A percentile compares a stretch with the other conserved stretches of the same genome.
These are phyloP conservation scores for Stenocarpella maydis DNA, from an alignment of 2,329 filamentous ascomycete genomes.

Conservation along the genomic window DNA sequence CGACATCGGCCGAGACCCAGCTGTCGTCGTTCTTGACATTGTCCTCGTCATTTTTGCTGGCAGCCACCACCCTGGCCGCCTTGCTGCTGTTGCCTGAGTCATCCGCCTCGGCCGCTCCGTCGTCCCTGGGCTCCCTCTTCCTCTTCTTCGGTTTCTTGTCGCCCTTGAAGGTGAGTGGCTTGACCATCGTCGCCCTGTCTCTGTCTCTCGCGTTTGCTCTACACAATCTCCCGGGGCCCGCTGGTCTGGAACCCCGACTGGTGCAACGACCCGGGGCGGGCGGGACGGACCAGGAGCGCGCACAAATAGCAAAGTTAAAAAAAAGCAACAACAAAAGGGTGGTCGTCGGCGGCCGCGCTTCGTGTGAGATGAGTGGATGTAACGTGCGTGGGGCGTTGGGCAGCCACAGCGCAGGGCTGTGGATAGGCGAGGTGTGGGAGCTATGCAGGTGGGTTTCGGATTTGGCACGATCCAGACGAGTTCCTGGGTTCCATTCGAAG, in stretches of 20 bases:
- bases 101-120: slow-evolving; percentile 40
- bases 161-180: slow-evolving; percentile 93
- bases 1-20: slow-evolving; percentile 86
- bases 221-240: slow-evolving; percentile 8
- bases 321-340: background rate
- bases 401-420: slow-evolving; percentile 24
- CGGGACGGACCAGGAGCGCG: slow-evolving; percentile 11
- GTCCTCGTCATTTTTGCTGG: slow-evolving; percentile 44
- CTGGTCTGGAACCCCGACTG: background rate
- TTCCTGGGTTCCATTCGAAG: slow-evolving; percentile 13
- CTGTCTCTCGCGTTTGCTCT: background rate
- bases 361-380: slow-evolving; percentile 27
- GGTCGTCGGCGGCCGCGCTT: slow-evolving; percentile 8
- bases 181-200: slow-evolving; percentile 70
- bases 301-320: background rate
- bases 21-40: slow-evolving; percentile 74
- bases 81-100: slow-evolving; percentile 68
- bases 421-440: slow-evolving; percentile 28
- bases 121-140: slow-evolving; percentile 33
- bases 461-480: slow-evolving; percentile 20
- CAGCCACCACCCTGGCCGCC: slow-evolving; percentile 43
- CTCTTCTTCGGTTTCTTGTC: slow-evolving; percentile 80
- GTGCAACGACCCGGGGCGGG: slow-evolving; percentile 6
- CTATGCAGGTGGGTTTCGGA: slow-evolving; percentile 27
- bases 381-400: slow-evolving; percentile 35